These are phyloP conservation scores for Medicago arabica DNA, from an alignment of 306 rosid species.

Conservation along the genomic window DNA sequence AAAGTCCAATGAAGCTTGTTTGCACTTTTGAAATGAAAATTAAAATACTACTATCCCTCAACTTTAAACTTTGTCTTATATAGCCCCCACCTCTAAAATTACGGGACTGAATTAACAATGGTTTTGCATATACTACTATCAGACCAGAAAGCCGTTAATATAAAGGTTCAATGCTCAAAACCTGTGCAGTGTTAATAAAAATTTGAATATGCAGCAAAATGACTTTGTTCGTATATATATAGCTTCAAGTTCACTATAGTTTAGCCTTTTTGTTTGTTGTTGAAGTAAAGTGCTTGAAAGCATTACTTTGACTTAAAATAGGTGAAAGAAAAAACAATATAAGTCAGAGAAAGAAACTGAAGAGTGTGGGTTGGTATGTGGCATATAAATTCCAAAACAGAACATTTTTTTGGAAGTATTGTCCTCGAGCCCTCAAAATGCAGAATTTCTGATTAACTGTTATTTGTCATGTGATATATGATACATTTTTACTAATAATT, in stretches of 20 bases:
- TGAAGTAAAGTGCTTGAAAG: slow-evolving; percentile 38
- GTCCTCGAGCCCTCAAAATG: slow-evolving; percentile 82
- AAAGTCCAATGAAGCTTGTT: neutral
- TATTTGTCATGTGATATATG: slow-evolving; percentile 36
- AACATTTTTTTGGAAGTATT: slow-evolving; percentile 61
- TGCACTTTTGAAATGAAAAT: neutral
- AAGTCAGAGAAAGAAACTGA: slow-evolving; percentile 32
- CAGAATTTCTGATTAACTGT: slow-evolving; percentile 42
- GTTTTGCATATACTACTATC: neutral
- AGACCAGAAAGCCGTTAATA: neutral
- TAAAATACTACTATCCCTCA: neutral
- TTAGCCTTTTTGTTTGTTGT: slow-evolving; percentile 25
- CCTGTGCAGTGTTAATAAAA: neutral
- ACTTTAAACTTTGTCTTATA: slow-evolving; percentile 30
- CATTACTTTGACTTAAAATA: slow-evolving; percentile 39
- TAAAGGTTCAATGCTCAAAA: slow-evolving; percentile 37
- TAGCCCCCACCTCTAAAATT: slow-evolving; percentile 20
- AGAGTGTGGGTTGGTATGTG: neutral
- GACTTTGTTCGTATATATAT: neutral
- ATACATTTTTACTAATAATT: neutral
- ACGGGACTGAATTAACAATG: slow-evolving; percentile 16
- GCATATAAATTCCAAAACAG: slow-evolving; percentile 45
- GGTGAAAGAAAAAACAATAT: slow-evolving; percentile 2
- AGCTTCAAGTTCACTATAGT: slow-evolving; percentile 6
- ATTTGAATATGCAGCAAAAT: too few relatives aligned